Percentiles rank a stretch among this genome's conserved stretches.
These are phyloP conservation scores for Fraxinus dipetala DNA, from an alignment of 305 asterid genomes.

Conservation along the genomic window DNA sequence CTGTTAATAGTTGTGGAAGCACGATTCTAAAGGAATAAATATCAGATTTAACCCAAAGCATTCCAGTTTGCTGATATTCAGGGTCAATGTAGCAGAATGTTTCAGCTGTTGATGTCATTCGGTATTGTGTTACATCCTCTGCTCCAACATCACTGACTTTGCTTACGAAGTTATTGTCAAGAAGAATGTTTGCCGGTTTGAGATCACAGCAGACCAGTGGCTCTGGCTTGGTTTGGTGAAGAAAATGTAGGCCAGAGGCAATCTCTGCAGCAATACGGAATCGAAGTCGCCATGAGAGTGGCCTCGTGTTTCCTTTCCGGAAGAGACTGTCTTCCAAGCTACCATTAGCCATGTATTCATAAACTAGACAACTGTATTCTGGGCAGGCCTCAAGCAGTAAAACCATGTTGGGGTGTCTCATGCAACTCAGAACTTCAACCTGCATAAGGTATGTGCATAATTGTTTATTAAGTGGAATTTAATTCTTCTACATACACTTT, in stretches of 20 bases:
- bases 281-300: slow-evolving; percentile 77
- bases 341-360: slow-evolving; percentile 84
- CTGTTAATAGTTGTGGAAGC: slow-evolving; percentile 68
- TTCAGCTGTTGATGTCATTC: slow-evolving; percentile 89
- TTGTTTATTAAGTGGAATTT: not conserved
- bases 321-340: slow-evolving; percentile 82
- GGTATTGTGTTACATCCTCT: slow-evolving; percentile 63
- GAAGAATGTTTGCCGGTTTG: slow-evolving; percentile 74
- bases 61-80: slow-evolving; percentile 89
- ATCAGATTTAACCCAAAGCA: slow-evolving; percentile 86
- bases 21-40: slow-evolving; percentile 74
- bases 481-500: not conserved
- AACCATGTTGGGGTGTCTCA: slow-evolving; percentile 94
- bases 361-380: slow-evolving; percentile 87
- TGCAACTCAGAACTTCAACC: slow-evolving; percentile 81
- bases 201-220: slow-evolving; percentile 91
- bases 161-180: slow-evolving; percentile 76
- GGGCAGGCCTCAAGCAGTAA: slow-evolving; percentile 93
- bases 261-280: slow-evolving; percentile 80
- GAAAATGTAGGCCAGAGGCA: slow-evolving; percentile 71
- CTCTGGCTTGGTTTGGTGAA: slow-evolving; percentile 87
- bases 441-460: slow-evolving; percentile 21
- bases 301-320: slow-evolving; percentile 39
- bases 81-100: slow-evolving; percentile 94
- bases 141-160: slow-evolving; percentile 84